Percentiles rank a stretch among this genome's conserved stretches.
These are phyloP conservation scores for Phytopythium chamaehyphon DNA, from an alignment of 352 stramenopile species.

Conservation along the genomic window DNA sequence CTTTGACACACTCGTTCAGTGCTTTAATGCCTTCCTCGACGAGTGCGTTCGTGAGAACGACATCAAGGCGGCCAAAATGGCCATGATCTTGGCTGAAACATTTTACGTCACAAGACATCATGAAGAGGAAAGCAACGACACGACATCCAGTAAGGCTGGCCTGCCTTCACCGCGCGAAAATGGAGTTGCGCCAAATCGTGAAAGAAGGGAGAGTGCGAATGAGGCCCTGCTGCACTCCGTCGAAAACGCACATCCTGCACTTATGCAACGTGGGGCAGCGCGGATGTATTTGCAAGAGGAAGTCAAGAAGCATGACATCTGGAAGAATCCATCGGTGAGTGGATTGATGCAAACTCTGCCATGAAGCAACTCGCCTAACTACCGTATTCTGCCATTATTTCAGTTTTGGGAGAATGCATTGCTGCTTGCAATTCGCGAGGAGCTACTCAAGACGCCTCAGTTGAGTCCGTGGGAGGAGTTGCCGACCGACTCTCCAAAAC, in stretches of 20 bases:
- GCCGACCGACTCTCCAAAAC: conserved; percentile 42
- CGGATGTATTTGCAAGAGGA: conserved; percentile 79
- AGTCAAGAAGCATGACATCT: conserved; percentile 83
- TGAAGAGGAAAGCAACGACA: conserved; percentile 3
- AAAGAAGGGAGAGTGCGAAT: conserved; percentile 8
- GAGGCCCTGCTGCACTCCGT: conserved; percentile 31
- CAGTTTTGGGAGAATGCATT: conserved; percentile 87
- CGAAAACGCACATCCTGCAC: conserved; percentile 19
- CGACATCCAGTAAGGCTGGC: too few relatives aligned
- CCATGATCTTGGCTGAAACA: conserved; percentile 84
- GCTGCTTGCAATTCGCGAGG: conserved; percentile 75
- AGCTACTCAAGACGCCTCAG: conserved; percentile 76
- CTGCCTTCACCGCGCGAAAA: background rate
- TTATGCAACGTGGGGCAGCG: conserved; percentile 42
- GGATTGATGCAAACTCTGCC: conserved; percentile 5
- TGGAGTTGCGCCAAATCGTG: background rate
- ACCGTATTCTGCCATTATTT: background rate
- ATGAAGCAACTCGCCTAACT: too few relatives aligned
- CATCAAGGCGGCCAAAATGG: conserved; percentile 81
- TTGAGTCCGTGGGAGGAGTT: conserved; percentile 76
- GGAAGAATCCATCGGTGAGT: conserved; percentile 64
- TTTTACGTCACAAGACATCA: conserved; percentile 49
- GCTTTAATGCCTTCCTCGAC: conserved; percentile 72
- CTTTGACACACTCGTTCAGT: conserved; percentile 60
- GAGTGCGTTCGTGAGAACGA: conserved; percentile 74